A percentile compares a stretch with the other conserved stretches of the same genome.
These are phyloP conservation scores for Turritis glabra DNA, from an alignment of 345 rosid genomes.

Conservation along the genomic window DNA sequence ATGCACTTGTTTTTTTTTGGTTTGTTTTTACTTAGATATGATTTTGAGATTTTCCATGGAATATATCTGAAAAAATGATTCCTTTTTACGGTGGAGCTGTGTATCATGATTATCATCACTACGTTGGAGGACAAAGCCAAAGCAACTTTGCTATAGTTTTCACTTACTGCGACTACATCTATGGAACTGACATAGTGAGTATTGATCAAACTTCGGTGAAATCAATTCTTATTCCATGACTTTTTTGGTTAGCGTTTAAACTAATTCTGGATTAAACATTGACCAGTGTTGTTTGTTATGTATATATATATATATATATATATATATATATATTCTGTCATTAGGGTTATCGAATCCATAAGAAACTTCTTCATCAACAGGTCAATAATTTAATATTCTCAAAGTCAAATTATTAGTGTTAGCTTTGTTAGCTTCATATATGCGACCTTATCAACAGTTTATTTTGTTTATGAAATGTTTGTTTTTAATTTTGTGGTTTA, in stretches of 20 bases:
- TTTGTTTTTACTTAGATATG: constrained; percentile 52
- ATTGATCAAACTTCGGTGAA: background rate
- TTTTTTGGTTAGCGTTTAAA: background rate
- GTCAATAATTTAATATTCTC: background rate
- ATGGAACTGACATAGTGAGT: constrained; percentile 82
- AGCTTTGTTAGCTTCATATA: background rate
- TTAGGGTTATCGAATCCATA: constrained; percentile 34
- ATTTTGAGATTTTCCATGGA: constrained; percentile 80
- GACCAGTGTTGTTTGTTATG: background rate
- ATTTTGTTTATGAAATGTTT: no score
- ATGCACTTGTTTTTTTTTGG: background rate
- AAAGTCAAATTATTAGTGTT: background rate
- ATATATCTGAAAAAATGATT: constrained; percentile 58
- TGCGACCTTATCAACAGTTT: background rate
- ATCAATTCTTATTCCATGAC: background rate
- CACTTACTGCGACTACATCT: constrained; percentile 80
- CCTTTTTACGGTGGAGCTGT: constrained; percentile 90
- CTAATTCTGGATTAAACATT: background rate
- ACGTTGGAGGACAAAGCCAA: constrained; percentile 84
- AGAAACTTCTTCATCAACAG: constrained; percentile 26
- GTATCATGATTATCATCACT: constrained; percentile 85
- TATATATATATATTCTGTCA: no score
- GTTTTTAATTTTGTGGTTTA: background rate
- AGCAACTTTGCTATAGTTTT: constrained; percentile 87
- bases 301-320: no score